Evolutionary conservation across 2,329 filamentous ascomycete species (phyloP).

Genomic region (Aureobasidium sp.): DNA sequence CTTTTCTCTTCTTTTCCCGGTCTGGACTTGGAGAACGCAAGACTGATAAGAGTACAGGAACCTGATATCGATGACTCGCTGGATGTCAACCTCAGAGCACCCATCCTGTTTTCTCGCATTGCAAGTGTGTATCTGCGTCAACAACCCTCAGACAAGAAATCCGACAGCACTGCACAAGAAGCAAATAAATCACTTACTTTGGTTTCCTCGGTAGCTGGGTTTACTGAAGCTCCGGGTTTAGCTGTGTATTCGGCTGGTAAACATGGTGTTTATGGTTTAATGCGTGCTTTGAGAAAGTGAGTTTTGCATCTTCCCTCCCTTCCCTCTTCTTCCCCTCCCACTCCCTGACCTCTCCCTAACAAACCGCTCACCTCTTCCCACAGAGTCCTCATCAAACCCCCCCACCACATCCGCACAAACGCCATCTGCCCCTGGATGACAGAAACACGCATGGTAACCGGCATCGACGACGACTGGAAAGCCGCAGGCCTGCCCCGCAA

Average conservation of each 20-base stretch:
- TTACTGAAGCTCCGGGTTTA: conserved; percentile 40
- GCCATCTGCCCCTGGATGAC: conserved; percentile 39
- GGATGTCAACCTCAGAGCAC: conserved; percentile 41
- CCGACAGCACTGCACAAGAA: conserved; percentile 14
- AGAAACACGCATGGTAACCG: conserved; percentile 29
- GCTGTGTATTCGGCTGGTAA: conserved; percentile 41
- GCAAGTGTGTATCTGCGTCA: conserved; percentile 43
- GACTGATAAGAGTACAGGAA: background rate
- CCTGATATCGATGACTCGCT: conserved; percentile 31
- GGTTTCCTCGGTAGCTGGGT: conserved; percentile 40
- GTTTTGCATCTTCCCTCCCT: background rate
- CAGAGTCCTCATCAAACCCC: conserved; percentile 26
- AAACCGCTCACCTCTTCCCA: background rate
- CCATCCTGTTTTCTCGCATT: conserved; percentile 40
- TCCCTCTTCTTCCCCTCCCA: no score
- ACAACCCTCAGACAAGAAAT: conserved; percentile 19
- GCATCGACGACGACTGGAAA: conserved; percentile 29
- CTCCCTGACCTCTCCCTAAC: no score
- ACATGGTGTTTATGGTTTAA: conserved; percentile 43
- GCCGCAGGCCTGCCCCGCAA: conserved; percentile 33
- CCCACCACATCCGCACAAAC: conserved; percentile 32
- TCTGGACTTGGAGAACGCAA: no score
- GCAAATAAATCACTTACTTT: conserved; percentile 36
- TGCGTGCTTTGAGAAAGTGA: conserved; percentile 37
- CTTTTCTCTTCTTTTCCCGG: no score